A percentile compares a stretch with the other conserved stretches of the same genome.
Conservation (phyloP, 768 basidiomycete genomes). For the Grammothele lineata region DNA sequence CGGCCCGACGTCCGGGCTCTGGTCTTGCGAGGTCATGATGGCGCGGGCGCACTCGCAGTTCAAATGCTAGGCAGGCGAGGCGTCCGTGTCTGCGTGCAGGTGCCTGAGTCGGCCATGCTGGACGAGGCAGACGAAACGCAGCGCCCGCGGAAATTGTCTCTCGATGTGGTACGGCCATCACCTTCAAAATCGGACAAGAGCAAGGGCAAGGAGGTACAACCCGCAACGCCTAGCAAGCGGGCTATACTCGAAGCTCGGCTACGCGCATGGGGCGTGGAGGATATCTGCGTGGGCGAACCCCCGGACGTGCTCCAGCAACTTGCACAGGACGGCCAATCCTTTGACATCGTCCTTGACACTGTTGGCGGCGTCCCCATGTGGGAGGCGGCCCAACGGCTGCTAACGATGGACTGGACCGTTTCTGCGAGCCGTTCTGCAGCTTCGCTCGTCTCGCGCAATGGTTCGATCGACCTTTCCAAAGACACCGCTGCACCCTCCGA, state of each 20-base stretch:
- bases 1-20: constrained; percentile 32
- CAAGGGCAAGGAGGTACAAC: constrained; percentile 14
- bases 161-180: constrained; percentile 1
- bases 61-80: constrained; percentile 72
- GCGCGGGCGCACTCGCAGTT: constrained; percentile 68
- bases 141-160: constrained; percentile 1
- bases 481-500: not conserved
- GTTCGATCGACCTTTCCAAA: constrained; percentile 18
- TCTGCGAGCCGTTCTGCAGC: constrained; percentile 10
- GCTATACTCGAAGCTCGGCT: constrained; percentile 41
- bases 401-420: constrained; percentile 35
- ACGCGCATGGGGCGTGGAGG: constrained; percentile 70
- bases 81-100: constrained; percentile 74
- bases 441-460: constrained; percentile 44
- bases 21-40: constrained; percentile 71
- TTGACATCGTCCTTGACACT: constrained; percentile 83
- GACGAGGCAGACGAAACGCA: constrained; percentile 11
- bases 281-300: constrained; percentile 65
- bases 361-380: constrained; percentile 78
- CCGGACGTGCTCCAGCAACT: constrained; percentile 50
- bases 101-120: constrained; percentile 36
- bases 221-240: constrained; percentile 12
- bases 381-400: constrained; percentile 64
- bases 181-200: constrained; percentile 8
- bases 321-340: constrained; percentile 48